Evolutionary conservation across 306 rosid species (phyloP).

Genomic region (Crotalaria pallida): DNA sequence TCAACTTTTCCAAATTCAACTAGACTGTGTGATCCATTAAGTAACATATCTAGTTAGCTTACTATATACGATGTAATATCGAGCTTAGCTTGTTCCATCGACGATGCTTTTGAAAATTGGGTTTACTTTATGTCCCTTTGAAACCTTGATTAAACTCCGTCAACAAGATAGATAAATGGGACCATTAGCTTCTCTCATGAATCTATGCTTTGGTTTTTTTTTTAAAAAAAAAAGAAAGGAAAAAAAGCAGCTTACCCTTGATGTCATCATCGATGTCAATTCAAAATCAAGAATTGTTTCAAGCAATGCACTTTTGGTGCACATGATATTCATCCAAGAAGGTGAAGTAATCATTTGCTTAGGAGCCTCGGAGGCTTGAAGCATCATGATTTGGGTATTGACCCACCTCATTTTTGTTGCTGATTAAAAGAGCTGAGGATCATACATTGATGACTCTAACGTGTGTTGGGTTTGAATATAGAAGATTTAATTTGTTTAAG

Average conservation of each 20-base stretch:
- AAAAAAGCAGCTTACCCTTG: neutral
- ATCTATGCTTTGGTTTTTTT: neutral
- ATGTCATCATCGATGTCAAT: conserved; percentile 17
- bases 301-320: conserved; percentile 25
- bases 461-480: too few species aligned
- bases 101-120: neutral
- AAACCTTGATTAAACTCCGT: conserved; percentile 4
- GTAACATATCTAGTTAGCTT: neutral
- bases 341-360: conserved; percentile 23
- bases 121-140: conserved; percentile 6
- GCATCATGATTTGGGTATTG: conserved; percentile 13
- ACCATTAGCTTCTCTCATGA: neutral
- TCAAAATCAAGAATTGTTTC: conserved; percentile 32
- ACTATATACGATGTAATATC: neutral
- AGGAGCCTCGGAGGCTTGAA: conserved; percentile 28
- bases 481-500: too few species aligned
- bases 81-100: conserved; percentile 7
- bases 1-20: neutral
- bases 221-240: neutral
- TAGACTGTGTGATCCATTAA: conserved; percentile 18
- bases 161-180: conserved; percentile 2
- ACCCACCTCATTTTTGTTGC: conserved; percentile 9
- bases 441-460: neutral
- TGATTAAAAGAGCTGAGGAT: conserved; percentile 4
- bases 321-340: conserved; percentile 16